Base-by-base conservation (phyloP, 352 stramenopile genomes). In the Halophytophthora polymorphica region DNA sequence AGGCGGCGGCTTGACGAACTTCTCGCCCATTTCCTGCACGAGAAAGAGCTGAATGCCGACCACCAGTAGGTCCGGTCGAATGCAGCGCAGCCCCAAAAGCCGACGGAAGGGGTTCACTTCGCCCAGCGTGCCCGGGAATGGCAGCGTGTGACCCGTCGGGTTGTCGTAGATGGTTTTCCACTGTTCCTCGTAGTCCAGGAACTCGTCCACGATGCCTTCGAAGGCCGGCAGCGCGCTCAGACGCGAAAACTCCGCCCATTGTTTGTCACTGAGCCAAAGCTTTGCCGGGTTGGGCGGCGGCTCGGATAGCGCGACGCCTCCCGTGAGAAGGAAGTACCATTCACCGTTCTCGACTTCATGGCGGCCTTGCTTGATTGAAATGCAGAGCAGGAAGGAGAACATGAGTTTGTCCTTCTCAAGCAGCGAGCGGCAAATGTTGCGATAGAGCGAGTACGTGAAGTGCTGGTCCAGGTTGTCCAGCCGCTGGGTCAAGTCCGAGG, bases 291-390 rank as follows among this genome's bases (percentile, higher is more conserved):
- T 98, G 6, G 74, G 71, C n/a, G 85, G 86, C 18, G 96, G 90
- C 33, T 97, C 90, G 0, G 77, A 76, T 14, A 97, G 66, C 15
- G 85, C 88, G n/a, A 96, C 64, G 22, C 94, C 92, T 37, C 93
- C 93, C 5, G 93, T 98, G 25, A 98, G 86, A 36, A 98, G 63
- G 55, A 98, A 98, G 18, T 96, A 88, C 90, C 92, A 98, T 61
- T 97, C 89, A 13, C 64, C 64, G 31, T 68, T 76, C 53, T 96
- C 84, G 38, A 97, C 56, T 51, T 89, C 75, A 46, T 77, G 61
- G 43, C 83, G 81, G 35, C 80, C 78, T 58, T 90, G 75, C 56
- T 92, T 89, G 69, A 96, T 95, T 2, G 79, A 88, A 38, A 92
- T 83, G 17, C 83, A 95, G 11, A 96, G 59, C 50, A 96, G 44